A percentile compares a stretch with the other conserved stretches of the same genome.
Conservation (phyloP, 257 asterid genomes). For the Lycium barbarum region DNA sequence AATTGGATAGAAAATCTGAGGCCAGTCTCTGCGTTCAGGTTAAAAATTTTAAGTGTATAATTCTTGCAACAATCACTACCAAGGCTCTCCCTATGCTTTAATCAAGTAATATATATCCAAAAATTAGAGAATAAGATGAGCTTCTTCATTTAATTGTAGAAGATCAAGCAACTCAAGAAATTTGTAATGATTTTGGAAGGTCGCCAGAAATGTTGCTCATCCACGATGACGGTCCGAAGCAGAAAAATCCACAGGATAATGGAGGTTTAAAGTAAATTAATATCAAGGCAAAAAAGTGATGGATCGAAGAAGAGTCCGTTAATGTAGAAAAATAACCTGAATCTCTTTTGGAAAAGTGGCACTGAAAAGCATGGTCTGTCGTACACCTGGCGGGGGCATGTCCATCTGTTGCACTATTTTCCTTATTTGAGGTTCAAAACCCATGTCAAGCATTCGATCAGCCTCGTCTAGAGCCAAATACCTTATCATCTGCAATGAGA, state of each 20-base stretch:
- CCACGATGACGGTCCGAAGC: background rate
- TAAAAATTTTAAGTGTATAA: conserved; percentile 32
- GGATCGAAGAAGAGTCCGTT: background rate
- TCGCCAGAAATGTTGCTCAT: background rate
- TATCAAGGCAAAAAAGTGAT: background rate
- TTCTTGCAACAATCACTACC: background rate
- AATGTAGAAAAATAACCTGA: conserved; percentile 59
- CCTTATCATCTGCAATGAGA: conserved; percentile 78
- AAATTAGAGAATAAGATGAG: background rate
- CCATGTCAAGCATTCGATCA: conserved; percentile 98
- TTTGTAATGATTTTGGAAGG: background rate
- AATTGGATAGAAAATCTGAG: conserved; percentile 76
- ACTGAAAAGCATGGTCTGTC: conserved; percentile 96
- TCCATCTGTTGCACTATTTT: conserved; percentile 96
- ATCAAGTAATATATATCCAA: conserved; percentile 16
- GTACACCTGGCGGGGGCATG: conserved; percentile 92
- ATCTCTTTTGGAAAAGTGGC: conserved; percentile 98
- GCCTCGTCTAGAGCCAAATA: conserved; percentile 97
- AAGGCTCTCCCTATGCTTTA: background rate
- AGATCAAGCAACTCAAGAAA: conserved; percentile 1
- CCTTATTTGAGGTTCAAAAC: conserved; percentile 98
- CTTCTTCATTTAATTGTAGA: background rate
- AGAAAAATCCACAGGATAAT: background rate
- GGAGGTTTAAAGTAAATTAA: background rate
- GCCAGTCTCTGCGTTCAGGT: conserved; percentile 79